A percentile compares a stretch with the other conserved stretches of the same genome.
Conservation (phyloP, 345 rosid genomes). For the Erysimum cheiranthoides region DNA sequence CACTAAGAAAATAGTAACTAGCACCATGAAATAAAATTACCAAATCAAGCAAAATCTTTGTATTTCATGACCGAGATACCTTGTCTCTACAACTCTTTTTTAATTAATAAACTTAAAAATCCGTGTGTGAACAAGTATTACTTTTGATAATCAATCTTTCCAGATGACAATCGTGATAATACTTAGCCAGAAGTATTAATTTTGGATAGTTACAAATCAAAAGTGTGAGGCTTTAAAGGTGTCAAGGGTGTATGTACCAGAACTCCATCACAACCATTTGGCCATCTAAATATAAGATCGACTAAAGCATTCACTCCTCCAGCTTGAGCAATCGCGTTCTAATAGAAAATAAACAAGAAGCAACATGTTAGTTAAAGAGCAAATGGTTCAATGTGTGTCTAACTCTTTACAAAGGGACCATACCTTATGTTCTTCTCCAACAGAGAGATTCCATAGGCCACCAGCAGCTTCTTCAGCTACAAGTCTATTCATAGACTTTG, state of each 20-base stretch:
- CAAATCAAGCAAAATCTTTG: constrained; percentile 18
- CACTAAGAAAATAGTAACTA: not conserved
- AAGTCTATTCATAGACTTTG: constrained; percentile 75
- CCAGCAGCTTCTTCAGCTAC: constrained; percentile 92
- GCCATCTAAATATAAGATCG: constrained; percentile 79
- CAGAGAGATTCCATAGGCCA: constrained; percentile 84
- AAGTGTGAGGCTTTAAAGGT: constrained; percentile 24
- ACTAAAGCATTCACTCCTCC: constrained; percentile 81
- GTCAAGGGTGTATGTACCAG: constrained; percentile 55
- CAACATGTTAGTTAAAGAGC: constrained; percentile 18
- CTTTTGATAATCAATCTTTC: not conserved
- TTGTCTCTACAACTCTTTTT: not conserved
- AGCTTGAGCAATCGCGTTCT: constrained; percentile 75
- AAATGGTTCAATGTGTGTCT: constrained; percentile 14
- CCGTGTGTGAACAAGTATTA: constrained; percentile 1
- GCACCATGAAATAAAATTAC: not conserved
- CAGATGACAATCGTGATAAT: not conserved
- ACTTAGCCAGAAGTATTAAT: not conserved
- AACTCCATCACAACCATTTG: constrained; percentile 68
- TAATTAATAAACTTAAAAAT: not conserved
- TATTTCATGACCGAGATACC: constrained; percentile 1
- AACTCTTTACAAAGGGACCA: not conserved
- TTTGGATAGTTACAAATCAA: constrained; percentile 10
- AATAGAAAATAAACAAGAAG: constrained; percentile 24
- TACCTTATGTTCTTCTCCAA: constrained; percentile 86